Evolutionary conservation across 306 rosid species (phyloP).

Genomic region (Prunus padus): DNA sequence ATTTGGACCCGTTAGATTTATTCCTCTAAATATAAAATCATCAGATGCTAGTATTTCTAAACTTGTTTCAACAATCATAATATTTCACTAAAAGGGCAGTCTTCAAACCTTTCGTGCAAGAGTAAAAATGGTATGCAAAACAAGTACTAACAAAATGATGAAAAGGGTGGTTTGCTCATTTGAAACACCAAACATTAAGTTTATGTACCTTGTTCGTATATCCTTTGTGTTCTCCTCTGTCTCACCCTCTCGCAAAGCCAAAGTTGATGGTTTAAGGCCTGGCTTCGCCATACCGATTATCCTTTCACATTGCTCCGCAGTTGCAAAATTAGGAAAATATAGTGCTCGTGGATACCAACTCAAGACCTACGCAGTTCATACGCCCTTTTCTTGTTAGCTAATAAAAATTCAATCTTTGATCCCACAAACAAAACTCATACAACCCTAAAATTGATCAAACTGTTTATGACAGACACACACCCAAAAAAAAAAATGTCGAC

Average conservation of each 20-base stretch:
- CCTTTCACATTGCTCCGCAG: slow-evolving; percentile 66
- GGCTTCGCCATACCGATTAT: slow-evolving; percentile 52
- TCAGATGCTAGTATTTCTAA: background rate
- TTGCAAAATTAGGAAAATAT: slow-evolving; percentile 87
- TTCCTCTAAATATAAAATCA: background rate
- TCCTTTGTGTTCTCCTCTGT: slow-evolving; percentile 56
- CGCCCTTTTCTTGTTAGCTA: slow-evolving; percentile 1
- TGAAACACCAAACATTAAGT: background rate
- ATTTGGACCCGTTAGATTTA: background rate
- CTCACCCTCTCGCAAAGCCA: slow-evolving; percentile 74
- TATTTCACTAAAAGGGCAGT: background rate
- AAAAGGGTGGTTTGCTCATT: slow-evolving; percentile 9
- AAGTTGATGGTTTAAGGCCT: slow-evolving; percentile 58
- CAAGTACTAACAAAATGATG: background rate
- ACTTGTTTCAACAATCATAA: background rate
- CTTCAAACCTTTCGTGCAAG: background rate
- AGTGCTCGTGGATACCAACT: slow-evolving; percentile 86
- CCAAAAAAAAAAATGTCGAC: background rate
- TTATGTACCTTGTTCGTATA: slow-evolving; percentile 74
- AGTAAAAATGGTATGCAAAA: background rate
- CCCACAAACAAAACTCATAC: background rate
- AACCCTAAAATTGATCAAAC: slow-evolving; percentile 10
- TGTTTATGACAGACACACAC: background rate
- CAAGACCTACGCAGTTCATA: slow-evolving; percentile 48
- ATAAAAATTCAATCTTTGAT: slow-evolving; percentile 3